Percentiles rank a stretch among this genome's conserved stretches.
phyloP scores from a whole-genome alignment of 768 basidiomycete genomes.

The Lentinula sp. region DNA sequence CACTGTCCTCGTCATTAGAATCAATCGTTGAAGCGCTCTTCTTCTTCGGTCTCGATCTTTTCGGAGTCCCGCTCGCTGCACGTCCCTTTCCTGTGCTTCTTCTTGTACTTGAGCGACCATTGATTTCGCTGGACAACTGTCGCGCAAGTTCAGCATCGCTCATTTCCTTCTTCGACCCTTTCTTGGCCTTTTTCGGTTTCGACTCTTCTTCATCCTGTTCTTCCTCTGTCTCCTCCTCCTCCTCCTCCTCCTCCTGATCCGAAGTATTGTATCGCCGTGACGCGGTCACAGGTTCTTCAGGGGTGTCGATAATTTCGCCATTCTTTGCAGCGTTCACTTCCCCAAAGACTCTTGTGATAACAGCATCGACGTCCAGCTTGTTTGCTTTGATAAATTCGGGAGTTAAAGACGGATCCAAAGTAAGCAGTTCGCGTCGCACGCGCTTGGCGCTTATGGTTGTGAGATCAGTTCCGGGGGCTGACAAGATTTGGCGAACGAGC shows the following conservation, averaged over 20 bases:
- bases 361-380: conserved; percentile 59
- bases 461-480: conserved; percentile 73
- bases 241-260: conserved; percentile 24
- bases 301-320: conserved; percentile 25
- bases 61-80: conserved; percentile 34
- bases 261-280: conserved; percentile 17
- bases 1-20: conserved; percentile 47
- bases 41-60: conserved; percentile 35
- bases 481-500: conserved; percentile 62
- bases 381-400: conserved; percentile 57
- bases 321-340: conserved; percentile 36
- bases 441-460: conserved; percentile 81
- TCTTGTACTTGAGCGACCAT: conserved; percentile 53
- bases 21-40: conserved; percentile 53
- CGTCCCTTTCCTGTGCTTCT: conserved; percentile 32
- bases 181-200: conserved; percentile 41
- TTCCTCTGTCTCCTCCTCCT: conserved; percentile 20
- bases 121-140: conserved; percentile 64
- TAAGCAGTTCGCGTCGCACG: conserved; percentile 70
- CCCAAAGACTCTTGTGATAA: conserved; percentile 66
- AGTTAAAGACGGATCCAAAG: conserved; percentile 47
- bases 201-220: conserved; percentile 26
- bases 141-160: conserved; percentile 69
- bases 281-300: conserved; percentile 18
- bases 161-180: conserved; percentile 41